These are phyloP conservation scores for Pleurotus tuber-regium DNA, from an alignment of 768 basidiomycete genomes.

Conservation along the genomic window DNA sequence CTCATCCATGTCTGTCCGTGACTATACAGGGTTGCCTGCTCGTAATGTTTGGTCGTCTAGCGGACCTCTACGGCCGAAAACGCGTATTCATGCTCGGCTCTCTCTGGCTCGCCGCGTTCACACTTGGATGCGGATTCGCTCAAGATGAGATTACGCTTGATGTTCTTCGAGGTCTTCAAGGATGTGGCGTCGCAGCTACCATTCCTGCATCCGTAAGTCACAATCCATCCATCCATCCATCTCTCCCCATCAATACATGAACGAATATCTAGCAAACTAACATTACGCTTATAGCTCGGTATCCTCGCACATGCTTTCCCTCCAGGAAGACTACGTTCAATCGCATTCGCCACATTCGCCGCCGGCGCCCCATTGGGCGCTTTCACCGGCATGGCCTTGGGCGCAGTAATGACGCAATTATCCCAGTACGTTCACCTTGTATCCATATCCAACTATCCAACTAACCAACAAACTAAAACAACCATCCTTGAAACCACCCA, in stretches of 20 bases:
- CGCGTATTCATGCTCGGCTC: conserved; percentile 63
- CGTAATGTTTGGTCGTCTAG: conserved; percentile 71
- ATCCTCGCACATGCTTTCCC: conserved; percentile 82
- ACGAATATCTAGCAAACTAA: too few species aligned
- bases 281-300: conserved; percentile 50
- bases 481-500: not conserved
- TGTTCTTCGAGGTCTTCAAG: conserved; percentile 75
- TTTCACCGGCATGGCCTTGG: conserved; percentile 64
- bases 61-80: conserved; percentile 78
- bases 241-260: conserved; percentile 9
- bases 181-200: conserved; percentile 71
- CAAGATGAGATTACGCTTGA: conserved; percentile 59
- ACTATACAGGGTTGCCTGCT: conserved; percentile 66
- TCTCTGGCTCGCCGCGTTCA: conserved; percentile 48
- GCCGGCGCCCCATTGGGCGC: conserved; percentile 85
- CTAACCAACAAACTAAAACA: too few species aligned
- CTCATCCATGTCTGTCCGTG: too few species aligned
- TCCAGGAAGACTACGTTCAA: conserved; percentile 57
- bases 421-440: conserved; percentile 33
- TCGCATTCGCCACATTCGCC: conserved; percentile 81
- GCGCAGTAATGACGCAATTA: conserved; percentile 65
- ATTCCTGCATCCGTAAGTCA: conserved; percentile 68
- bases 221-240: conserved; percentile 6
- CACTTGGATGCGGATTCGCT: conserved; percentile 64
- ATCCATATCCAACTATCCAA: too few species aligned